These are phyloP conservation scores for Garcia nutans DNA, from an alignment of 345 rosid species.

Conservation along the genomic window DNA sequence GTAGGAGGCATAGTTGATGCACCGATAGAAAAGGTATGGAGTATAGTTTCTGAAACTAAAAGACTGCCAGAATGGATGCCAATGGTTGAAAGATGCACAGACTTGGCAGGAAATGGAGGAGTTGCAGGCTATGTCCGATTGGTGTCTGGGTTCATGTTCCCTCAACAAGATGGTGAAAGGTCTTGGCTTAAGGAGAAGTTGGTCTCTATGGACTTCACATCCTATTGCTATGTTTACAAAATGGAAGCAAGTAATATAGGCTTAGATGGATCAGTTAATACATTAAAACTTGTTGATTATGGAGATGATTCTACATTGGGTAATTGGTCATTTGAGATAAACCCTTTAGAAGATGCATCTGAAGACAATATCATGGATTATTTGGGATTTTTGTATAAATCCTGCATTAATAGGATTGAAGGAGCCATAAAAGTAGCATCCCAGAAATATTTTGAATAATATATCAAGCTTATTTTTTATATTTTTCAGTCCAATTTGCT, in stretches of 20 bases:
- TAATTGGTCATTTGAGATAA: slow-evolving; percentile 46
- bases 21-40: slow-evolving; percentile 45
- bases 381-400: slow-evolving; percentile 53
- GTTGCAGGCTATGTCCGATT: slow-evolving; percentile 43
- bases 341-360: slow-evolving; percentile 41
- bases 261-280: slow-evolving; percentile 46
- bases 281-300: slow-evolving; percentile 42
- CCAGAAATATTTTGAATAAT: background rate
- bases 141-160: slow-evolving; percentile 59
- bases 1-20: slow-evolving; percentile 47
- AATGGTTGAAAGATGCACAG: slow-evolving; percentile 53
- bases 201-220: slow-evolving; percentile 40
- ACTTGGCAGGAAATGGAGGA: slow-evolving; percentile 46
- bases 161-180: slow-evolving; percentile 50
- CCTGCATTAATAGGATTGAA: slow-evolving; percentile 45
- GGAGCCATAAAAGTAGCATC: slow-evolving; percentile 39
- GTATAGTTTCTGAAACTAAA: slow-evolving; percentile 44
- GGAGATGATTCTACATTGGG: slow-evolving; percentile 40
- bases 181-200: slow-evolving; percentile 62
- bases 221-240: slow-evolving; percentile 38
- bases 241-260: slow-evolving; percentile 59
- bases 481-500: no score
- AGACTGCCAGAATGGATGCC: slow-evolving; percentile 54
- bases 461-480: no score
- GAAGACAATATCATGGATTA: slow-evolving; percentile 44